Percentiles rank a stretch among this genome's conserved stretches.
These are phyloP conservation scores for Pseudonitzschia delicatissima DNA, from an alignment of 108 stramenopile species.

Conservation along the genomic window DNA sequence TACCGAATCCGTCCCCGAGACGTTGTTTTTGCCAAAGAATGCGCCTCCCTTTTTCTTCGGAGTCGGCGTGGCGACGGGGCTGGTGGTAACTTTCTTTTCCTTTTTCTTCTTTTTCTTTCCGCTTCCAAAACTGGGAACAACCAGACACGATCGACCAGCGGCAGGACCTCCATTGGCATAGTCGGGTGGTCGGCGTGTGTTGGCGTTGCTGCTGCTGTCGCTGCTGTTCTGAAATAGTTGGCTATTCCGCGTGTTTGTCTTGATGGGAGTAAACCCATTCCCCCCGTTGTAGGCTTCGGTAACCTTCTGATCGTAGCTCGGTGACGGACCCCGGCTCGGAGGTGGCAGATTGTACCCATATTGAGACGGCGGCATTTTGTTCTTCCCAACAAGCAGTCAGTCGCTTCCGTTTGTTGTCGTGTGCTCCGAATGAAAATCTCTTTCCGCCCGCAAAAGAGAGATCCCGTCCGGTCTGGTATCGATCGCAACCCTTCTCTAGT, in stretches of 20 bases:
- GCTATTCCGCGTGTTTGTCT: background rate
- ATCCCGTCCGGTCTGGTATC: too few species aligned
- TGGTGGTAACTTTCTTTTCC: background rate
- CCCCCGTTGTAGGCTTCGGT: background rate
- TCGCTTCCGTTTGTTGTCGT: too few species aligned
- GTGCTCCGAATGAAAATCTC: too few species aligned
- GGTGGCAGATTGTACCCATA: background rate
- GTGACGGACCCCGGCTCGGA: background rate
- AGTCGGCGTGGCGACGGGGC: background rate
- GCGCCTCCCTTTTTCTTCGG: background rate
- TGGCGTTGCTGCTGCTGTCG: background rate
- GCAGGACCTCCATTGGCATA: conserved; percentile 5
- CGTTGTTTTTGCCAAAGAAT: background rate
- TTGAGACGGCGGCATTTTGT: background rate
- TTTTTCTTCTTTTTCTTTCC: conserved; percentile 9
- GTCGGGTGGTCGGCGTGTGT: background rate
- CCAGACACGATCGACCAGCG: conserved; percentile 16
- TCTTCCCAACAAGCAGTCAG: too few species aligned
- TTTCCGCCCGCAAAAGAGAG: too few species aligned
- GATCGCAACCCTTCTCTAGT: too few species aligned
- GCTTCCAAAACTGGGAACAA: conserved; percentile 17
- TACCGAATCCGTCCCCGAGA: conserved; percentile 14
- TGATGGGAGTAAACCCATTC: conserved; percentile 14
- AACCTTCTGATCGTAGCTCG: background rate
- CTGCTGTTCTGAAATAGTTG: background rate